These are phyloP conservation scores for Trifolium fragiferum DNA, from an alignment of 306 rosid species.

Conservation along the genomic window DNA sequence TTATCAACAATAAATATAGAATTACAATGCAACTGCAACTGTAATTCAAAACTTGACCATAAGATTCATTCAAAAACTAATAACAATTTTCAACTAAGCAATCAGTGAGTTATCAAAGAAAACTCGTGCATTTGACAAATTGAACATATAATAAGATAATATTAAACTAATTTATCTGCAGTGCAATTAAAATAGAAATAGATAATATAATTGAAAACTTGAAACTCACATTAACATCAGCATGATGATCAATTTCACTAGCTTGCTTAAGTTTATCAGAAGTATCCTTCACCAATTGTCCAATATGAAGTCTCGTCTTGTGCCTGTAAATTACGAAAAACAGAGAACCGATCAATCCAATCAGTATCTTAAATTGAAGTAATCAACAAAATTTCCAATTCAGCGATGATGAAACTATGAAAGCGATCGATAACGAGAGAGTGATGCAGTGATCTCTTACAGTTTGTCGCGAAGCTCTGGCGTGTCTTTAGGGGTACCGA, in stretches of 20 bases:
- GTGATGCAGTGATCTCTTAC: slow-evolving; percentile 51
- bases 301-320: slow-evolving; percentile 89
- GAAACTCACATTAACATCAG: slow-evolving; percentile 67
- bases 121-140: not conserved
- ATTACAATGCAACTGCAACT: not conserved
- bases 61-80: not conserved
- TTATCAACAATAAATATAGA: not conserved
- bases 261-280: slow-evolving; percentile 93
- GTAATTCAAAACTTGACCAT: not conserved
- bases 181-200: slow-evolving; percentile 19
- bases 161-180: slow-evolving; percentile 9
- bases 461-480: slow-evolving; percentile 93
- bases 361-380: not conserved
- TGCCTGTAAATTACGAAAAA: slow-evolving; percentile 60
- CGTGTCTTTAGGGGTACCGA: slow-evolving; percentile 98
- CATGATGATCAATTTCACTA: slow-evolving; percentile 84
- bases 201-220: not conserved
- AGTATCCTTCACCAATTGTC: slow-evolving; percentile 94
- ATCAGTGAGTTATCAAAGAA: not conserved
- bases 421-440: not conserved
- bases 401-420: not conserved
- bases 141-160: slow-evolving; percentile 22
- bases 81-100: not conserved
- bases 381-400: slow-evolving; percentile 3
- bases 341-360: slow-evolving; percentile 33